Conservation (phyloP, 1,139 yeast species). For the Zygoascus sp. region DNA sequence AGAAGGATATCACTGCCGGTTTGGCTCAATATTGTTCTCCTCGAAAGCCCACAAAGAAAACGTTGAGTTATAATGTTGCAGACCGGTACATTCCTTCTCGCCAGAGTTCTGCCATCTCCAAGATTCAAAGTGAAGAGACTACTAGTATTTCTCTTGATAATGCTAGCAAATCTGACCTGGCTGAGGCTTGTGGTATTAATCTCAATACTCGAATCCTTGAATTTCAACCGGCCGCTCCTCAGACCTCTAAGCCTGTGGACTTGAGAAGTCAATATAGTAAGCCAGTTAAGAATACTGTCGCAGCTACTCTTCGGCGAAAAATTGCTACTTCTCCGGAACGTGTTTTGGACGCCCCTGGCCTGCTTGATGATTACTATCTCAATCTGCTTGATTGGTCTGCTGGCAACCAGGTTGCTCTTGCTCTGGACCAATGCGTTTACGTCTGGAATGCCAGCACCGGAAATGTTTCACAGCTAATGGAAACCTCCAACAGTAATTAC, state of each 20-base stretch:
- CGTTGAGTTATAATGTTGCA: conserved; percentile 25
- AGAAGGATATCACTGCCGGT: conserved; percentile 34
- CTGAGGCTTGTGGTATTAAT: conserved; percentile 90
- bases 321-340: conserved; percentile 88
- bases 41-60: conserved; percentile 7
- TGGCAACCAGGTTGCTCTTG: conserved; percentile 81
- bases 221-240: conserved; percentile 86
- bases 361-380: conserved; percentile 86
- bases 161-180: conserved; percentile 62
- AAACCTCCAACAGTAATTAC: conserved; percentile 40
- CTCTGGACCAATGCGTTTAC: conserved; percentile 77
- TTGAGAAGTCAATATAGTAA: conserved; percentile 42
- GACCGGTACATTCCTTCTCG: conserved; percentile 51
- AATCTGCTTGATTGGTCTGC: conserved; percentile 86
- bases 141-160: conserved; percentile 56
- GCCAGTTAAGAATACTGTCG: conserved; percentile 46
- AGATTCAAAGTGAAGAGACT: conserved; percentile 29
- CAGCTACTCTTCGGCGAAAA: conserved; percentile 56
- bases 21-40: conserved; percentile 12
- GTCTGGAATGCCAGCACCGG: conserved; percentile 93
- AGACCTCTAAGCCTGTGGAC: conserved; percentile 53
- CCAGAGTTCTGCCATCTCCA: conserved; percentile 44
- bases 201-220: conserved; percentile 80
- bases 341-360: conserved; percentile 94
- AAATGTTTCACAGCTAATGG: conserved; percentile 65